Base-by-base conservation (phyloP, 768 basidiomycete species). In the Suillus subalutaceus region DNA sequence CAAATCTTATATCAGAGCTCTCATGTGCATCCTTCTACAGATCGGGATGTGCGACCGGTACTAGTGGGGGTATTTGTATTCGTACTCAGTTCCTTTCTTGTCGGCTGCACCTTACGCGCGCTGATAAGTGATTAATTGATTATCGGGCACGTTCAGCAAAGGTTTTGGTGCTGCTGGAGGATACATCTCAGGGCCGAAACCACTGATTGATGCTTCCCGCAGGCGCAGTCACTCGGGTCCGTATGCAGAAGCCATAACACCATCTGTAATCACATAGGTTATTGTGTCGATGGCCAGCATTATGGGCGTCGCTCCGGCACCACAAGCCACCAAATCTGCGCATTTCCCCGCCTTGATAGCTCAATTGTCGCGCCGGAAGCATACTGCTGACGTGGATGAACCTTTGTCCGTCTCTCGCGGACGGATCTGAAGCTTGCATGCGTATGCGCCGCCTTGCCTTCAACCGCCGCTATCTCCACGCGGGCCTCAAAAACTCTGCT, bases 41-140 rank as follows among this genome's bases (percentile, higher is more conserved):
- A 79, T 85, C 95, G 26, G 94, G 94, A 15, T 96, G 94, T 94
- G 94, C 96, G 1, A 96, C 94, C 3, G 93, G 94, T 20, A 95
- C 94, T 2, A 93, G 93, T 8, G 88, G 88, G 37, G 92, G 92
- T 0, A 92, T 93, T 66, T 88, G 86, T 67, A 93, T 94, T 67
- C 85, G 91, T 26, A 75, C 82, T 50, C 88, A 84, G 91, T 91
- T 66, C 16, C 86, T 73, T 48, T 18, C 32, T 46, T 43, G 23
- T 1, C 12, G 2, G 37, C 10, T 18, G 20, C 35, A 26, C 35
- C 32, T 6, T n/a, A 41, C 40, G 46, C n/a, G 50, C 56, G 30
- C 58, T 60, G 32, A 63, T 12, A 56, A 52, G 18, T 16, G 32
- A 32, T 32, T 12, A 56, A 52, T 16, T 16, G 32, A 32, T 32